phyloP scores from a whole-genome alignment of 2,329 filamentous ascomycete species.

The Clathrospora elynae region DNA sequence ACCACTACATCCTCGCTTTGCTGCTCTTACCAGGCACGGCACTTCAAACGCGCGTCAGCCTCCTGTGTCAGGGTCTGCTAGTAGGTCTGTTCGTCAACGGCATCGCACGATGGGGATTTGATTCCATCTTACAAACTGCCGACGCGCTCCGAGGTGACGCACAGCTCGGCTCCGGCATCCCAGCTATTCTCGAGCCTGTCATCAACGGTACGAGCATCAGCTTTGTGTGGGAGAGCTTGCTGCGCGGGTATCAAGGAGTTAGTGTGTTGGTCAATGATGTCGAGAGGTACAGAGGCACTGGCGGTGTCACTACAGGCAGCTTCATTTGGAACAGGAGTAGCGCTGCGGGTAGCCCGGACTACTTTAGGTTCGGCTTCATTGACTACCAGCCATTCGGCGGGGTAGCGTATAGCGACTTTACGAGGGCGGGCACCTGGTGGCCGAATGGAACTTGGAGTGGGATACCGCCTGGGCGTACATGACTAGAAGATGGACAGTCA shows the following conservation, averaged over 20 bases:
- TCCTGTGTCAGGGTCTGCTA: conserved; percentile 89
- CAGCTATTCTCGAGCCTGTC: conserved; percentile 40
- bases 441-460: conserved; percentile 40
- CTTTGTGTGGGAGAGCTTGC: conserved; percentile 51
- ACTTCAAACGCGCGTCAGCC: conserved; percentile 80
- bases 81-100: conserved; percentile 94
- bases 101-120: conserved; percentile 91
- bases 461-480: conserved; percentile 24
- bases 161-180: conserved; percentile 63
- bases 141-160: conserved; percentile 65
- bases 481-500: not conserved
- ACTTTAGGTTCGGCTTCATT: conserved; percentile 46
- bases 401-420: conserved; percentile 42
- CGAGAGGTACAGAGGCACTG: conserved; percentile 73
- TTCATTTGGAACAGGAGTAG: conserved; percentile 65
- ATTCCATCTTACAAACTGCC: conserved; percentile 81
- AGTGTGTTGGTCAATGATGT: conserved; percentile 86
- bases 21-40: conserved; percentile 86
- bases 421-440: conserved; percentile 40
- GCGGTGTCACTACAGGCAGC: conserved; percentile 57
- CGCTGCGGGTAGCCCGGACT: conserved; percentile 30
- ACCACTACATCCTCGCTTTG: conserved; percentile 91
- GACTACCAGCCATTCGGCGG: conserved; percentile 38
- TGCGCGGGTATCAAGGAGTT: conserved; percentile 69
- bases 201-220: conserved; percentile 55